Conservation (phyloP, 768 basidiomycete genomes). For the Gloeostereum incarnatum region DNA sequence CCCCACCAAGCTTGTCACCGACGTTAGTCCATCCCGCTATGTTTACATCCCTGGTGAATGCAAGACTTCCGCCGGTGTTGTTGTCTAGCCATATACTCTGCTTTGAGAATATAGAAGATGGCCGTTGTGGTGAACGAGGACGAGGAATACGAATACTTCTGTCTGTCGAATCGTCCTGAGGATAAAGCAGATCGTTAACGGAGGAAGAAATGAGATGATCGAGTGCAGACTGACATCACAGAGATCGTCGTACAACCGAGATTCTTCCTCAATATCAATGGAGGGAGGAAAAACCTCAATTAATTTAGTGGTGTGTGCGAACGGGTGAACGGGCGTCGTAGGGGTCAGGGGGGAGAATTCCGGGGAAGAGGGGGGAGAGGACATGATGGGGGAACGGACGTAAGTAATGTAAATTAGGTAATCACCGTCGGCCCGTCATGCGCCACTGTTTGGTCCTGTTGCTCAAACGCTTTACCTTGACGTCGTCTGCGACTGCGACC, state of each 20-base stretch:
- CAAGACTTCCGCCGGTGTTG: conserved; percentile 38
- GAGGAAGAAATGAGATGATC: conserved; percentile 1
- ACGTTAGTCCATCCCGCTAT: conserved; percentile 69
- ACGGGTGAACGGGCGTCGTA: conserved; percentile 25
- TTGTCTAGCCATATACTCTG: conserved; percentile 63
- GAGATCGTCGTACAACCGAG: conserved; percentile 57
- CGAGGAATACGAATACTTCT: conserved; percentile 11
- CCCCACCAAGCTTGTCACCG: conserved; percentile 48
- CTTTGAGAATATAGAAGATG: conserved; percentile 52
- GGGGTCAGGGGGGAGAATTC: conserved; percentile 7
- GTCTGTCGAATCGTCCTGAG: conserved; percentile 5
- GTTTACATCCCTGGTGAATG: conserved; percentile 57
- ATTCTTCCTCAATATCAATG: conserved; percentile 65
- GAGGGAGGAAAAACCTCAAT: conserved; percentile 45
- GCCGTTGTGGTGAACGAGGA: conserved; percentile 18
- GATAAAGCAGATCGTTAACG: neutral
- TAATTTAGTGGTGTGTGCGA: conserved; percentile 33
- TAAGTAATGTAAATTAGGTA: neutral
- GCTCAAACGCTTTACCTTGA: too few relatives aligned
- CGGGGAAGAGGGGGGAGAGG: neutral
- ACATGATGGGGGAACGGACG: neutral
- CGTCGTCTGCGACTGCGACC: too few relatives aligned
- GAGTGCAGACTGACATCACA: conserved; percentile 28
- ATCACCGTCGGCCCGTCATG: neutral
- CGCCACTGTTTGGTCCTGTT: too few relatives aligned